Conservation (phyloP, 257 asterid genomes). For the Plectranthus barbatus region DNA sequence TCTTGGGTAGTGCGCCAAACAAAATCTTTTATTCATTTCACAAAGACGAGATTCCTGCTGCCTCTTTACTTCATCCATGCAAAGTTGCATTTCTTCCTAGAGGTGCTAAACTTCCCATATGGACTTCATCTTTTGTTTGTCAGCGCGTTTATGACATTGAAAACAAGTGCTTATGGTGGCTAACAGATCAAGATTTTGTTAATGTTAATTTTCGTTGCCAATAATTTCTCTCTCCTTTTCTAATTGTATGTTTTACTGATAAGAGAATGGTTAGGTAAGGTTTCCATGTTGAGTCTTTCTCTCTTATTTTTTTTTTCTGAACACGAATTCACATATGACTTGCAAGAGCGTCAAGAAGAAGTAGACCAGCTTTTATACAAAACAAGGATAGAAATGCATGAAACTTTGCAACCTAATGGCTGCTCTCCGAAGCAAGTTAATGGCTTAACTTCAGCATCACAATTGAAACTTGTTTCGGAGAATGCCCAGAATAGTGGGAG, state of each 20-base stretch:
- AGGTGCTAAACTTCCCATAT: conserved; percentile 64
- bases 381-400: conserved; percentile 67
- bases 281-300: neutral
- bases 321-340: neutral
- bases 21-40: conserved; percentile 78
- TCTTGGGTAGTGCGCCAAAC: conserved; percentile 62
- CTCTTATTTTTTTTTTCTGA: neutral
- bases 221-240: neutral
- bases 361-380: conserved; percentile 52
- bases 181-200: conserved; percentile 62
- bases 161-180: conserved; percentile 67
- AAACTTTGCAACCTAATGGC: conserved; percentile 52
- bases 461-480: conserved; percentile 51
- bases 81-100: conserved; percentile 91
- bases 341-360: conserved; percentile 77
- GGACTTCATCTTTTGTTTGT: conserved; percentile 73
- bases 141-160: conserved; percentile 64
- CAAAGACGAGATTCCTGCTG: conserved; percentile 68
- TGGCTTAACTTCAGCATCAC: conserved; percentile 55
- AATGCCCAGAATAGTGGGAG: conserved; percentile 46
- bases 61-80: conserved; percentile 83
- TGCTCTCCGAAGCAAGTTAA: conserved; percentile 71
- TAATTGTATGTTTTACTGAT: neutral
- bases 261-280: neutral
- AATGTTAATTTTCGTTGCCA: conserved; percentile 47